Conservation (phyloP, 2,329 filamentous ascomycete species). For the Aspergillus sp. region DNA sequence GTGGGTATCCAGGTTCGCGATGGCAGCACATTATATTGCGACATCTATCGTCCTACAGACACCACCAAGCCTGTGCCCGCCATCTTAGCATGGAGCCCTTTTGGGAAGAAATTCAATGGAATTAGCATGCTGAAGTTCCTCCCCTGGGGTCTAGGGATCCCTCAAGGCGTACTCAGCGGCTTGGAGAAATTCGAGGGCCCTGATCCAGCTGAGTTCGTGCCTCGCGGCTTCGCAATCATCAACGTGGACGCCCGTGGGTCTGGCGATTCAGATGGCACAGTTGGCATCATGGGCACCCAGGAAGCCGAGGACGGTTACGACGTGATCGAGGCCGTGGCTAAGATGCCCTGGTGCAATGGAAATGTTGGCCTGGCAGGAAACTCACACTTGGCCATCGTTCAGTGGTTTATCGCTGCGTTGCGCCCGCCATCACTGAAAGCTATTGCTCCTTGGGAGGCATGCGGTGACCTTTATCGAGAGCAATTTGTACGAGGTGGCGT, state of each 20-base stretch:
- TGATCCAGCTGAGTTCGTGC: conserved; percentile 9
- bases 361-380: conserved; percentile 4
- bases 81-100: conserved; percentile 3
- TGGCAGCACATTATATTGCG: conserved; percentile 6
- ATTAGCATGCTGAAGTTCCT: conserved; percentile 2
- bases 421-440: conserved; percentile 1
- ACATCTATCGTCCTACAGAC: conserved; percentile 3
- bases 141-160: conserved; percentile 4
- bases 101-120: conserved; percentile 7
- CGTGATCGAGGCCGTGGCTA: conserved; percentile 5
- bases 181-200: conserved; percentile 7
- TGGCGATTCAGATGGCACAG: conserved; percentile 6
- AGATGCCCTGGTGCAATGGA: conserved; percentile 9
- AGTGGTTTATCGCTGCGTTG: conserved; percentile 8
- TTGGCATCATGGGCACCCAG: conserved; percentile 6
- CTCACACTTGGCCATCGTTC: conserved; percentile 6
- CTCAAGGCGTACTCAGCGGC: background rate
- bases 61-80: background rate
- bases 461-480: conserved; percentile 5
- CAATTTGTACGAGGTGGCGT: conserved; percentile 1
- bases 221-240: conserved; percentile 6
- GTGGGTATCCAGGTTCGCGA: conserved; percentile 6
- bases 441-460: conserved; percentile 8
- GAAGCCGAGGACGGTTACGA: conserved; percentile 7
- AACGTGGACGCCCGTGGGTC: background rate